These are phyloP conservation scores for Naganishia vaughanmartiniae DNA, from an alignment of 768 basidiomycete species.

Conservation along the genomic window DNA sequence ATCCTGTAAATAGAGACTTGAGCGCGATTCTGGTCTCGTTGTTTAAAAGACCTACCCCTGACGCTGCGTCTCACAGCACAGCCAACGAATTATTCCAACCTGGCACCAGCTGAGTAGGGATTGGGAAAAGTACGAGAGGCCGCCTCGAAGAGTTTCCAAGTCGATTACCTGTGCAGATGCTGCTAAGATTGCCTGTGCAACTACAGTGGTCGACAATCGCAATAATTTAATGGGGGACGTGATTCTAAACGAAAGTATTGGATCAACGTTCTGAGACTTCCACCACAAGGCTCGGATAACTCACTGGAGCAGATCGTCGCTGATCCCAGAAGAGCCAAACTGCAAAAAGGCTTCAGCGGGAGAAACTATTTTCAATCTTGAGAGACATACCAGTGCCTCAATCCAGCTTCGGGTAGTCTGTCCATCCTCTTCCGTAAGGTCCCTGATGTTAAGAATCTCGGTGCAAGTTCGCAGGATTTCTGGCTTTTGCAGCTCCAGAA, in stretches of 20 bases:
- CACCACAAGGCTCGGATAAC: not conserved
- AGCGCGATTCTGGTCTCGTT: not conserved
- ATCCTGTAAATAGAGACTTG: conserved; percentile 29
- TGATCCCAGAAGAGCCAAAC: conserved; percentile 52
- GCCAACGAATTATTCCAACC: conserved; percentile 51
- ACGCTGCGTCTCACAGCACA: conserved; percentile 47
- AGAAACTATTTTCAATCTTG: not conserved
- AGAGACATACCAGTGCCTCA: conserved; percentile 44
- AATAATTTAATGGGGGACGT: conserved; percentile 51
- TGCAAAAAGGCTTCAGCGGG: conserved; percentile 18
- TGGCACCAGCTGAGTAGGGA: conserved; percentile 54
- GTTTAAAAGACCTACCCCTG: conserved; percentile 44
- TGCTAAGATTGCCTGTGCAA: conserved; percentile 52
- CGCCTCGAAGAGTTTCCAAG: conserved; percentile 50
- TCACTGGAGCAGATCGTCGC: conserved; percentile 46
- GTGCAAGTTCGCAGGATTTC: not conserved
- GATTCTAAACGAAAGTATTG: conserved; percentile 34
- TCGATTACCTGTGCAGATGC: conserved; percentile 49
- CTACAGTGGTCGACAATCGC: conserved; percentile 49
- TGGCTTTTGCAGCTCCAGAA: conserved; percentile 2
- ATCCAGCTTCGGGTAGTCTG: conserved; percentile 46
- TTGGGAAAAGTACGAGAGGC: conserved; percentile 54
- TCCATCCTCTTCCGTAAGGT: conserved; percentile 33
- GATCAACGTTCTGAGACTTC: not conserved
- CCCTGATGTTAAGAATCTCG: conserved; percentile 9